Percentiles rank a stretch among this genome's conserved stretches.
Evolutionary conservation across 2,329 filamentous ascomycete genomes (phyloP).

Genomic region (Hymenoscyphus scutula): DNA sequence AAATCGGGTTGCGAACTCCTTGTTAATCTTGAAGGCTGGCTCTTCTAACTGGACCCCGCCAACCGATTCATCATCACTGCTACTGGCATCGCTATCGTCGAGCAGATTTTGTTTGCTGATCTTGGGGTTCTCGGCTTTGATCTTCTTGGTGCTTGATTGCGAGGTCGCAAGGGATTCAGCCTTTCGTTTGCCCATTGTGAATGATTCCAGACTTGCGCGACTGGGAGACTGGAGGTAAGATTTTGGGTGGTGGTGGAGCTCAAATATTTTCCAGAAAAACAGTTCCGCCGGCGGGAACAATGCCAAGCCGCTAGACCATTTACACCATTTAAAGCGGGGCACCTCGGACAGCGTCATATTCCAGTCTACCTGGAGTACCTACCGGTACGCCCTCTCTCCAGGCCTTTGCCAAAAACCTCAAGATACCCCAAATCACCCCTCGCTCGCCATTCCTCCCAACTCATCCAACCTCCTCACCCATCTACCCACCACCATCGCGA

Average conservation of each 20-base stretch:
- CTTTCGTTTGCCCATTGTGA: slow-evolving; percentile 37
- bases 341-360: slow-evolving; percentile 1
- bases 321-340: too few species aligned
- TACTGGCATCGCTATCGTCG: slow-evolving; percentile 46
- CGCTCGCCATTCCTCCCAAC: neutral
- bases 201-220: neutral
- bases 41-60: slow-evolving; percentile 37
- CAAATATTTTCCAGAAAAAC: slow-evolving; percentile 13
- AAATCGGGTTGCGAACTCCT: slow-evolving; percentile 84
- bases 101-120: slow-evolving; percentile 38
- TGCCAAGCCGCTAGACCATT: neutral
- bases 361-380: neutral
- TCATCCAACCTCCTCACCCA: neutral
- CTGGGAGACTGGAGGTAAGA: neutral
- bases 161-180: slow-evolving; percentile 29
- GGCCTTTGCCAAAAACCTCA: slow-evolving; percentile 1
- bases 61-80: slow-evolving; percentile 36
- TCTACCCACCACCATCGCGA: neutral
- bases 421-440: slow-evolving; percentile 1
- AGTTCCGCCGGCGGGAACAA: neutral
- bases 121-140: slow-evolving; percentile 25
- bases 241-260: neutral
- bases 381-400: neutral
- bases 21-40: slow-evolving; percentile 73
- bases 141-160: slow-evolving; percentile 31